These are phyloP conservation scores for Epichloe baconii DNA, from an alignment of 2,329 filamentous ascomycete genomes.

Conservation along the genomic window DNA sequence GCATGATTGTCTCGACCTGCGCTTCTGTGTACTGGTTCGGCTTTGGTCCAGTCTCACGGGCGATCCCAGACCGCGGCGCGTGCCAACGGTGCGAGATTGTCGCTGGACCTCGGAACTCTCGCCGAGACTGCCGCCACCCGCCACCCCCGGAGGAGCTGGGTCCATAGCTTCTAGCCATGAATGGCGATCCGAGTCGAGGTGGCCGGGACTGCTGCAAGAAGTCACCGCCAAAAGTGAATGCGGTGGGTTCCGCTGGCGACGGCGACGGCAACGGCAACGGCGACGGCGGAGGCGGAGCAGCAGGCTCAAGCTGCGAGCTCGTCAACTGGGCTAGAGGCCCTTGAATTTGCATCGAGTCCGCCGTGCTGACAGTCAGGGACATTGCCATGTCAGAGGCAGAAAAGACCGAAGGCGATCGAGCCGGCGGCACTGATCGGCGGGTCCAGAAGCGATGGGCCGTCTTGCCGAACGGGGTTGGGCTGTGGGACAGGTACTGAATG, in stretches of 20 bases:
- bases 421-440: slow-evolving; percentile 34
- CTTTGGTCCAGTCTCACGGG: slow-evolving; percentile 35
- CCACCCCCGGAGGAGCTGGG: slow-evolving; percentile 35
- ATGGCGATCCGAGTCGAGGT: slow-evolving; percentile 38
- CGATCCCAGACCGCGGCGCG: slow-evolving; percentile 37
- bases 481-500: slow-evolving; percentile 35
- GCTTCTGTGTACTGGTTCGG: slow-evolving; percentile 41
- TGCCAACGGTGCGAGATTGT: slow-evolving; percentile 36
- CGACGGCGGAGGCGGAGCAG: not conserved
- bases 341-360: slow-evolving; percentile 50
- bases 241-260: slow-evolving; percentile 7
- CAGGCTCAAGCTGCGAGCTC: slow-evolving; percentile 20
- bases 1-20: slow-evolving; percentile 32
- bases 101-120: slow-evolving; percentile 21
- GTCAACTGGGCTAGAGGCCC: slow-evolving; percentile 49
- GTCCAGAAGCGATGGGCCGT: slow-evolving; percentile 36
- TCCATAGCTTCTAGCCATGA: slow-evolving; percentile 46
- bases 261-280: not conserved
- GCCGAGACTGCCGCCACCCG: slow-evolving; percentile 22
- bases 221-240: slow-evolving; percentile 10
- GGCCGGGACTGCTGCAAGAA: slow-evolving; percentile 8
- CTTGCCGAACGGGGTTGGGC: slow-evolving; percentile 42
- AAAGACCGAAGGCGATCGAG: slow-evolving; percentile 36
- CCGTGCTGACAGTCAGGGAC: slow-evolving; percentile 49
- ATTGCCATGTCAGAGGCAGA: slow-evolving; percentile 49